These are phyloP conservation scores for Selaginella tamariscina DNA, from an alignment of 75 land plant species.

Conservation along the genomic window DNA sequence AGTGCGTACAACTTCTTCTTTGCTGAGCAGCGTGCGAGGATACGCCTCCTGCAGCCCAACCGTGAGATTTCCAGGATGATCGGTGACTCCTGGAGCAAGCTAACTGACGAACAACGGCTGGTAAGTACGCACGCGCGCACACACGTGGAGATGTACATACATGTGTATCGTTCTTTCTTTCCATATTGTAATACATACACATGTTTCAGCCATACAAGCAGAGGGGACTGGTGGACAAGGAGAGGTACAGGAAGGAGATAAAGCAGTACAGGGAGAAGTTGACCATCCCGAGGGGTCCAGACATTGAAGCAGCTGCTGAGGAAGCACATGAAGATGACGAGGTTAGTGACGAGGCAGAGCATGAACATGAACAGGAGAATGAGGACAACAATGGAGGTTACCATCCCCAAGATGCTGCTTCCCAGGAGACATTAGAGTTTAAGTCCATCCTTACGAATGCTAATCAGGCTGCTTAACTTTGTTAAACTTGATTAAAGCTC, in stretches of 20 bases:
- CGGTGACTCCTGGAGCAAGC: conserved; percentile 70
- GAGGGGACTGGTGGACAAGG: conserved; percentile 65
- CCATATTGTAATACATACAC: background rate
- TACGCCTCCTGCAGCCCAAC: conserved; percentile 52
- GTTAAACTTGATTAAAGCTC: no score
- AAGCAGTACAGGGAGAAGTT: conserved; percentile 45
- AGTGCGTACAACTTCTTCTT: conserved; percentile 94
- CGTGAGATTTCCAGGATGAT: conserved; percentile 81
- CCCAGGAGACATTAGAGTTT: background rate
- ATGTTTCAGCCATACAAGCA: conserved; percentile 58
- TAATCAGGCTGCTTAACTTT: background rate
- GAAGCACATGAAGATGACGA: background rate
- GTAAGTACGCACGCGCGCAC: conserved; percentile 26
- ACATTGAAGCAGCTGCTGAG: background rate
- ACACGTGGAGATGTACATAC: background rate
- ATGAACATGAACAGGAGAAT: background rate
- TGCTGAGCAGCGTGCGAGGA: conserved; percentile 55
- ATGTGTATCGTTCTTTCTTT: background rate
- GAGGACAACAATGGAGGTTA: background rate
- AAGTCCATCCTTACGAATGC: background rate
- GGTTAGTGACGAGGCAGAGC: background rate
- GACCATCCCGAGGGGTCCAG: conserved; percentile 5
- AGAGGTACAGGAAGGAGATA: conserved; percentile 67
- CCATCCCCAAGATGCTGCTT: background rate
- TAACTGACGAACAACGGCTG: conserved; percentile 47